Evolutionary conservation across 2,329 filamentous ascomycete genomes (phyloP), one percentile per base, ranked within the genome.

Genomic region (Clarireedia sp.): DNA sequence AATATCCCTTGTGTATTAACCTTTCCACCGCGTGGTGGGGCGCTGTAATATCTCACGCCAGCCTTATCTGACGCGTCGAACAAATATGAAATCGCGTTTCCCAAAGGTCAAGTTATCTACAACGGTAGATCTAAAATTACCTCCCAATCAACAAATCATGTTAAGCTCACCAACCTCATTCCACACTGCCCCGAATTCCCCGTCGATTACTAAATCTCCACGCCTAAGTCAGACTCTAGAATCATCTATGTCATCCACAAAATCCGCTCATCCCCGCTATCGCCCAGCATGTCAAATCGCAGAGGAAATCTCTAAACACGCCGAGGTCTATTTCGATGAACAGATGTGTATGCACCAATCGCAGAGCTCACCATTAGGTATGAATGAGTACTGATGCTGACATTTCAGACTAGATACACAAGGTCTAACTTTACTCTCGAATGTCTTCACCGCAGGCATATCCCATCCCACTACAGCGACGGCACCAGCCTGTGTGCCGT

Each of bases 381-480:
- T 47, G 16, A n/a, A 38, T 3, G 41, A 43, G 41, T 44, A 33
- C 29, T 48, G 48, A 40, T 41, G 40, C 43, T 53, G 29, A 53
- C 36, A 48, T 41, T 24, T 10, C 44, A 19, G 10, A 37, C 23
- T 59, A 83, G 81, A 81, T 61, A 69, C 67, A 10, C 74, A 79
- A 63, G 83, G 83, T 10, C 77, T 89, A 33, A 77, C 76, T 45
- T 78, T 92, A 2, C 75, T 92, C 38, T 77, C 78, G 26, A 81
- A 78, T 63, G 73, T 85, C n/a, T 72, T 86, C n/a, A 75, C 73
- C 2, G 75, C 82, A 14, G 80, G 82, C 55, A 65, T 66, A 3
- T 67, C 54, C 43, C 66, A 48, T 70, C 71, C 57, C 67, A 69
- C 37, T 57, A 72, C 14, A 65, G 37, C 67, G 64, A 7, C 68